Evolutionary conservation across 2,329 filamentous ascomycete genomes (phyloP), one percentile per base, ranked within the genome.

Genomic region (Ceratocystiopsis minuta): DNA sequence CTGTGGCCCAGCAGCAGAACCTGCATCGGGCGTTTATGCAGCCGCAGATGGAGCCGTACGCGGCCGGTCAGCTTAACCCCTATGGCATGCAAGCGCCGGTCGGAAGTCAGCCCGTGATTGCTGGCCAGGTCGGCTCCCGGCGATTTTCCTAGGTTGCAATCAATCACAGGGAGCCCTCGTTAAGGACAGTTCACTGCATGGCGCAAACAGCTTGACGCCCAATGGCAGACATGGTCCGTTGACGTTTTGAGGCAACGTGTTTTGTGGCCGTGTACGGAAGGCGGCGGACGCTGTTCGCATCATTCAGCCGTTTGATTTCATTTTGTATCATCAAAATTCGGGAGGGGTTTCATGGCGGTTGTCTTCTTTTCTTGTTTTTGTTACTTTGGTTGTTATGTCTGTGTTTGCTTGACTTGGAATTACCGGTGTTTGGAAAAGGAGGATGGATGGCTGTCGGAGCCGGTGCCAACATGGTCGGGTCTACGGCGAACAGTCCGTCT

Each of bases 1-100:
- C 88, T 0, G 81, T 96, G 9, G 86, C 86, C 3, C 83, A 92
- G 56, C 78, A 84, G 37, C 87, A 95, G 58, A 80, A 81, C 4
- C 64, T 90, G 2, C 69, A 73, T 40, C 61, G 64, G 4, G 64
- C 63, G 1, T 74, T 65, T 48, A 68, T 76, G 63, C 67, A 70
- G 37, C 68, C 69, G 49, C 60, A 45, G 2, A 43, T 65, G 14
- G 67, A 72, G 51, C 68, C 74, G 45, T 62, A 67, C 0, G 24
- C 63, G 48, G 67, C 68, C 43, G 58, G 64, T 0, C 68, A 72
- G 49, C 70, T 75, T 56, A 73, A 74, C 48, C 69, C 70, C 0
- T 76, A 75, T 48, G 67, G 66, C 36, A 73, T 75, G 69, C 65
- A 60, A 9, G 65, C 62, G 4, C 60, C 65, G 1, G 68, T 74